Evolutionary conservation across 2,329 filamentous ascomycete genomes (phyloP).

Genomic region (Talaromyces sp.): DNA sequence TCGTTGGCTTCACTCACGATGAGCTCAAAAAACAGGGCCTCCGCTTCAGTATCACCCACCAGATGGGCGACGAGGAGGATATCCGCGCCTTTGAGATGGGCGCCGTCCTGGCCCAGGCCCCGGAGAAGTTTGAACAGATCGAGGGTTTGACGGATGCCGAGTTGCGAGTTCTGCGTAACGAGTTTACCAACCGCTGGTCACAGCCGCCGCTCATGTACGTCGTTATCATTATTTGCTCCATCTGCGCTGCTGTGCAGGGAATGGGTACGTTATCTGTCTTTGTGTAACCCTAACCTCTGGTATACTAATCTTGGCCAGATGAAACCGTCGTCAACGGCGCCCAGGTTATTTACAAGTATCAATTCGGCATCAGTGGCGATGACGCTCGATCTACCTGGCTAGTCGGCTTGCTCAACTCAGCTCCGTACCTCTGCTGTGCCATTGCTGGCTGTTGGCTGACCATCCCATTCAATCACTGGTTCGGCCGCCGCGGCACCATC

Average conservation of each 20-base stretch:
- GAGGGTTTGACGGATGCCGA: constrained; percentile 56
- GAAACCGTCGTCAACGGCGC: constrained; percentile 66
- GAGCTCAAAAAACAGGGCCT: constrained; percentile 54
- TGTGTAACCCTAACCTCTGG: not conserved
- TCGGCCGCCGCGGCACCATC: constrained; percentile 69
- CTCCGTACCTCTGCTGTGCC: constrained; percentile 58
- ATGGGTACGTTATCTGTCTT: constrained; percentile 46
- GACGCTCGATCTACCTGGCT: constrained; percentile 53
- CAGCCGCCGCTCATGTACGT: constrained; percentile 63
- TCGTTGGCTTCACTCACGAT: constrained; percentile 44
- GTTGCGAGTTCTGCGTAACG: constrained; percentile 51
- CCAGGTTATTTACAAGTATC: constrained; percentile 58
- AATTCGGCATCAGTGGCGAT: constrained; percentile 55
- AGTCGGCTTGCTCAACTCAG: constrained; percentile 56
- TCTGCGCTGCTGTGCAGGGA: constrained; percentile 65
- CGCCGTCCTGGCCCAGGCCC: constrained; percentile 53
- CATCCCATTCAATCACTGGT: constrained; percentile 63
- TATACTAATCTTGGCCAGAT: constrained; percentile 36
- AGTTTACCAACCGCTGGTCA: constrained; percentile 63
- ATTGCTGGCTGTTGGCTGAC: constrained; percentile 69
- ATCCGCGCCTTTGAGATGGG: constrained; percentile 56
- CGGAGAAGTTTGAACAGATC: constrained; percentile 47
- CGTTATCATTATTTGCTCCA: constrained; percentile 62
- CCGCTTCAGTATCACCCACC: constrained; percentile 53
- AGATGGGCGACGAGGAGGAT: constrained; percentile 52